Percentiles rank a stretch among this genome's conserved stretches.
phyloP scores from a whole-genome alignment of 2,329 filamentous ascomycete genomes.

The Xylariaceae sp. region DNA sequence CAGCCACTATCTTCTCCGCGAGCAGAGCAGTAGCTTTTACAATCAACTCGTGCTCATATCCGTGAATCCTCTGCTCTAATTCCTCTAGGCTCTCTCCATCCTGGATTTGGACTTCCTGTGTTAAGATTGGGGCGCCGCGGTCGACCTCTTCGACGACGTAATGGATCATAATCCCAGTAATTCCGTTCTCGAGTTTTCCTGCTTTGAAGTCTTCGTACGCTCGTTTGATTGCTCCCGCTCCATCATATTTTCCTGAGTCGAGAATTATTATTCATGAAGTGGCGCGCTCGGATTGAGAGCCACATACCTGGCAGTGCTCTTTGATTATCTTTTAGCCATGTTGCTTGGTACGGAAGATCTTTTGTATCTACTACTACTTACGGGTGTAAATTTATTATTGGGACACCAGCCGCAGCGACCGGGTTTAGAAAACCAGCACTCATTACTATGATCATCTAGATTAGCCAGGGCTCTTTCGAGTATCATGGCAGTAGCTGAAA shows the following conservation, averaged over 20 bases:
- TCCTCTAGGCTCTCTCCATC: constrained; percentile 62
- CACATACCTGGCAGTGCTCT: constrained; percentile 24
- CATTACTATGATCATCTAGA: constrained; percentile 15
- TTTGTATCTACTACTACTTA: constrained; percentile 26
- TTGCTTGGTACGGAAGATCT: constrained; percentile 55
- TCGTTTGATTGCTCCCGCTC: constrained; percentile 71
- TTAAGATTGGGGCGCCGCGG: constrained; percentile 68
- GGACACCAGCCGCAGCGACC: constrained; percentile 64
- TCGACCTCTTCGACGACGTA: constrained; percentile 74
- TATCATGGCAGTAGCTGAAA: constrained; percentile 32
- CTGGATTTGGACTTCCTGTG: constrained; percentile 64
- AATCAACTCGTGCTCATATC: constrained; percentile 69
- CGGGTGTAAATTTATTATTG: constrained; percentile 84
- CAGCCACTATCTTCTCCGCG: constrained; percentile 33
- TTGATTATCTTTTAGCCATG: too few relatives aligned
- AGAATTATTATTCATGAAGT: background rate
- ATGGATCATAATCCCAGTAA: constrained; percentile 75
- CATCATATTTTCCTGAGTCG: constrained; percentile 65
- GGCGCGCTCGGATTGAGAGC: constrained; percentile 31
- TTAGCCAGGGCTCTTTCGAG: constrained; percentile 2
- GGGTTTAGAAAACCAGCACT: constrained; percentile 68
- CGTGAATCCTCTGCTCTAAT: constrained; percentile 68
- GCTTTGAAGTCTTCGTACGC: constrained; percentile 67
- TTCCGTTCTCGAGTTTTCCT: constrained; percentile 62
- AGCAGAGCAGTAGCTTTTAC: constrained; percentile 63